phyloP scores from a whole-genome alignment of 305 asterid genomes.

The Fraxinus nigra region DNA sequence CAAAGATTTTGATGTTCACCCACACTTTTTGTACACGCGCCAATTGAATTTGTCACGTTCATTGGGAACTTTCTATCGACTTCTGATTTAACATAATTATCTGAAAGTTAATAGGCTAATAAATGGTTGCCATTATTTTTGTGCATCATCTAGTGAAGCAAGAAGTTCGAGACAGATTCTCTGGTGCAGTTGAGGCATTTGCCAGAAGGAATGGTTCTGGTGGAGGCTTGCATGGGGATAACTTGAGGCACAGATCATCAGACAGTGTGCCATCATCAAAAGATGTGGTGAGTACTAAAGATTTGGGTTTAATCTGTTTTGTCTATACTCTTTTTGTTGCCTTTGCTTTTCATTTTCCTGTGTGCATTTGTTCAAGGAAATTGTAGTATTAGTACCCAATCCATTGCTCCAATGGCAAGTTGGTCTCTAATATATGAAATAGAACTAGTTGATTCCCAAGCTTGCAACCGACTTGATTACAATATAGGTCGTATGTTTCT shows the following conservation, averaged over 20 bases:
- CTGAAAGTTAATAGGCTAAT: neutral
- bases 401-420: neutral
- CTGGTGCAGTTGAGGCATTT: conserved; percentile 61
- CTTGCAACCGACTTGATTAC: neutral
- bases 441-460: neutral
- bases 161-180: conserved; percentile 50
- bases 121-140: neutral
- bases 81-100: neutral
- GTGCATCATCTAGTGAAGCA: conserved; percentile 39
- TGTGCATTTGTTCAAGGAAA: neutral
- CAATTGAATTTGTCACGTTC: neutral
- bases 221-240: conserved; percentile 55
- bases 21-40: neutral
- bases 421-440: neutral
- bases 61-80: neutral
- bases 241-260: conserved; percentile 48
- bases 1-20: neutral
- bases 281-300: conserved; percentile 45
- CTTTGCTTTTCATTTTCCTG: neutral
- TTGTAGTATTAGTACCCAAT: neutral
- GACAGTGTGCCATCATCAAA: conserved; percentile 57
- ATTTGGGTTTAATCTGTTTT: neutral
- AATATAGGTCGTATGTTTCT: neutral
- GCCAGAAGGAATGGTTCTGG: conserved; percentile 47
- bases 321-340: neutral